Base-by-base conservation (phyloP, 371 early-diverging fungal species). In the Lichtheimia ramosa region DNA sequence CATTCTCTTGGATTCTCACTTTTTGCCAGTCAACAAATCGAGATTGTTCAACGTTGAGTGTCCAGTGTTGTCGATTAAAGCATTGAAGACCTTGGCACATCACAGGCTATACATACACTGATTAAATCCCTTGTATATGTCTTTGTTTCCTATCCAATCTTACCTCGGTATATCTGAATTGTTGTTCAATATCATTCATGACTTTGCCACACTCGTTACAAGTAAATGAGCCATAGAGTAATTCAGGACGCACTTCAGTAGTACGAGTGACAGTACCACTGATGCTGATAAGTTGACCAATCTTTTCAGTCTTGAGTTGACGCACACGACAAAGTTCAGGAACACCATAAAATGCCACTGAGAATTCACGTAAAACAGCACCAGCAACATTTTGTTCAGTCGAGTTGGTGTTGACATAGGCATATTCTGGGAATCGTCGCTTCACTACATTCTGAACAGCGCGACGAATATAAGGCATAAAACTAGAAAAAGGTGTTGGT, bases 21-120 rank as follows among this genome's bases (percentile, higher is more conserved):
- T 94, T 90, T 81, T 99, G 99, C 99, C 99, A 99, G 78, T 99
- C 98, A 39, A 87, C 87, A 74, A 99, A 99, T 62, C 87, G 86
- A 68, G 91, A 92, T 69, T 92, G 88, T 63, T 93, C 94, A 24
- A 94, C 83, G 51, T 89, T 73, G 39, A 99, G 74, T 43, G 87
- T 84, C 92, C 97, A 99, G 54, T 85, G 72, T 18, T 72, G 76
- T 43, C 95, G 83, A 76, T 99, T 99, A 59, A 89, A 84, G 57
- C 99, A 99, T 18, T 87, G 83, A 7, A 86, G 80, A 65, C 92
- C 95, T 55, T 88, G 87, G 77, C 99, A 99, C 69, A 92, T 89
- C 18, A 86, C 81, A n/a, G 99, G 99, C 89, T 92, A 63, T 5
- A 24, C 2, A n/a, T 51, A 20, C 24, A 46, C 5, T n/a, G 34